Conservation (phyloP, 805 yeast species). For the Saturnispora gosingensis region DNA sequence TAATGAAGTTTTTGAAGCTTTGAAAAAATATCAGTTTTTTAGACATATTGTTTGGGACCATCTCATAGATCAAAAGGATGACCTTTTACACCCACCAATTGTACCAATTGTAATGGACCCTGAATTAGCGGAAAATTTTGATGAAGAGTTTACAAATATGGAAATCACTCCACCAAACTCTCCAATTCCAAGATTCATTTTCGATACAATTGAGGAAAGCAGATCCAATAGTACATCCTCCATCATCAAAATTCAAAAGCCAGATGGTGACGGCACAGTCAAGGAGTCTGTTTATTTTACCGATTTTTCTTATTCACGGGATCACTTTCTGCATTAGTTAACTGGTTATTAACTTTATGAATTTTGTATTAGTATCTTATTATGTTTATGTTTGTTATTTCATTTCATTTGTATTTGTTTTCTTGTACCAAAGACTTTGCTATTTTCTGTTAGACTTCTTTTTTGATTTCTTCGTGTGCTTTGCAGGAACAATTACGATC, state of each 20-base stretch:
- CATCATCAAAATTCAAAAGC: conserved; percentile 25
- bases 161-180: conserved; percentile 36
- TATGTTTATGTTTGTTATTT: neutral
- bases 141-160: conserved; percentile 68
- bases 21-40: conserved; percentile 65
- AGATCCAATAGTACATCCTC: conserved; percentile 27
- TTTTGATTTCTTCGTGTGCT: conserved; percentile 6
- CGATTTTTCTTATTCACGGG: conserved; percentile 26
- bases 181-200: conserved; percentile 22
- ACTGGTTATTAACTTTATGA: neutral
- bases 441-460: neutral
- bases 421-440: neutral
- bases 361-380: neutral
- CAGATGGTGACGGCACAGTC: conserved; percentile 17
- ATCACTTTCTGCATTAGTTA: conserved; percentile 5
- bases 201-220: conserved; percentile 23
- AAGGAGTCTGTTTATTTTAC: conserved; percentile 27
- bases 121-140: conserved; percentile 76
- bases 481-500: conserved; percentile 33
- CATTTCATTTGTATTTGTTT: neutral
- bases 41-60: conserved; percentile 64
- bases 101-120: conserved; percentile 79
- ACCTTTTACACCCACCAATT: conserved; percentile 69
- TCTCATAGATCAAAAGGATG: conserved; percentile 39
- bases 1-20: conserved; percentile 34